Conservation (phyloP, 2,329 filamentous ascomycete genomes). For the Diaporthe vexans region DNA sequence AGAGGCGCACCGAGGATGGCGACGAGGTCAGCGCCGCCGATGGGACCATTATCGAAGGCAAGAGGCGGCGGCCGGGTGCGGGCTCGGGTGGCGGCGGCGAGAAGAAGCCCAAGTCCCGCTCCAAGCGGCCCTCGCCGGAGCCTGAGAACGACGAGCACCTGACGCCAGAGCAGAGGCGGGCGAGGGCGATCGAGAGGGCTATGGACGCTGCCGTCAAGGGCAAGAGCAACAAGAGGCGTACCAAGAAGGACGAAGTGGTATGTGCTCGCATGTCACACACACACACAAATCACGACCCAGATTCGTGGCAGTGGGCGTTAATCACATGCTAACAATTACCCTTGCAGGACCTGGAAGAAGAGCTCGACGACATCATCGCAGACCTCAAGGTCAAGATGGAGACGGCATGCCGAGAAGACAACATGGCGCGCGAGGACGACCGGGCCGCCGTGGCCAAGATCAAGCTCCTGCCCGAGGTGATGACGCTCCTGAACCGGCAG, state of each 20-base stretch:
- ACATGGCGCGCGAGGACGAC: conserved; percentile 81
- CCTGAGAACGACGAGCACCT: conserved; percentile 81
- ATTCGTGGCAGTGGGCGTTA: background rate
- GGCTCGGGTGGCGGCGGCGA: conserved; percentile 57
- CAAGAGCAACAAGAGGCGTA: conserved; percentile 74
- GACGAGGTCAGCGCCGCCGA: conserved; percentile 57
- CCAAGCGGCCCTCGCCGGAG: conserved; percentile 62
- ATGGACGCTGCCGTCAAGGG: conserved; percentile 93
- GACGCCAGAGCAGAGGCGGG: conserved; percentile 86
- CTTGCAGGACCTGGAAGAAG: conserved; percentile 85
- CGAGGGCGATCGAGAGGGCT: conserved; percentile 85
- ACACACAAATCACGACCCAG: background rate
- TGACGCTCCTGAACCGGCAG: conserved; percentile 89
- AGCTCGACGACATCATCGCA: conserved; percentile 91
- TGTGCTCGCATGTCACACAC: conserved; percentile 49
- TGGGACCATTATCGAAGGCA: conserved; percentile 59
- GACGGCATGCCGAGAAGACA: conserved; percentile 87
- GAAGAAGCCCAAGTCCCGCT: conserved; percentile 60
- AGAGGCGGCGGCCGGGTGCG: conserved; percentile 58
- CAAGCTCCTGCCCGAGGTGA: conserved; percentile 91
- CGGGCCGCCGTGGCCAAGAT: conserved; percentile 93
- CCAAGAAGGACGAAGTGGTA: conserved; percentile 92
- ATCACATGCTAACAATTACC: conserved; percentile 42
- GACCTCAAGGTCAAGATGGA: conserved; percentile 92
- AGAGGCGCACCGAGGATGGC: conserved; percentile 65